Evolutionary conservation across 441 rosid genomes (phyloP).

Genomic region (Theobroma grandiflorum): DNA sequence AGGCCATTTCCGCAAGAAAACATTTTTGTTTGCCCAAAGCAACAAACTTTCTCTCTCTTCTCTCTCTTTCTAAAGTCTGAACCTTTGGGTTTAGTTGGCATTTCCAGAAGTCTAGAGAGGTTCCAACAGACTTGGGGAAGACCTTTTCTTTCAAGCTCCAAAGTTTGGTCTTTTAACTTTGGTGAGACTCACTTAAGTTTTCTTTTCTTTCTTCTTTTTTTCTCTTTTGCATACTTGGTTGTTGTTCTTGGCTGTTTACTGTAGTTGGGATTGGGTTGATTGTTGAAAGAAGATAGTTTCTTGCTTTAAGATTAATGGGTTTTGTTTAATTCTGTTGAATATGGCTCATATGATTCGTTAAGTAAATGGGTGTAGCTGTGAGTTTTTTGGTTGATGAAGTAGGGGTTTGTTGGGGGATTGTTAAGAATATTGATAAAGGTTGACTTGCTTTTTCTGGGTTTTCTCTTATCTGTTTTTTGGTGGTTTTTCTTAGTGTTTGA

Average conservation of each 20-base stretch:
- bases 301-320: conserved; percentile 30
- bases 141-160: conserved; percentile 16
- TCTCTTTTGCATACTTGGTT: conserved; percentile 31
- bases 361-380: conserved; percentile 5
- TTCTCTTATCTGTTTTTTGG: not conserved
- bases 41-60: conserved; percentile 28
- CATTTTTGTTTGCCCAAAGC: conserved; percentile 30
- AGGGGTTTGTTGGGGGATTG: not conserved
- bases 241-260: conserved; percentile 24
- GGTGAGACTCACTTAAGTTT: not conserved
- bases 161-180: conserved; percentile 20
- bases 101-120: conserved; percentile 33
- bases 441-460: conserved; percentile 9
- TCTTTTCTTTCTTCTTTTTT: not conserved
- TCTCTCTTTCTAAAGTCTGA: conserved; percentile 33
- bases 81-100: conserved; percentile 26
- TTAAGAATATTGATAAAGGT: conserved; percentile 11
- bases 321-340: conserved; percentile 34
- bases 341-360: conserved; percentile 11
- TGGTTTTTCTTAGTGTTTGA: not conserved
- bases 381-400: conserved; percentile 12
- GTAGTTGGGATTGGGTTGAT: conserved; percentile 25
- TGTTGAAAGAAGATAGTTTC: conserved; percentile 17
- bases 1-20: conserved; percentile 41
- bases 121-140: conserved; percentile 43